Evolutionary conservation across 2,329 filamentous ascomycete genomes (phyloP).

Genomic region (Thermomyces lanuginosus): DNA sequence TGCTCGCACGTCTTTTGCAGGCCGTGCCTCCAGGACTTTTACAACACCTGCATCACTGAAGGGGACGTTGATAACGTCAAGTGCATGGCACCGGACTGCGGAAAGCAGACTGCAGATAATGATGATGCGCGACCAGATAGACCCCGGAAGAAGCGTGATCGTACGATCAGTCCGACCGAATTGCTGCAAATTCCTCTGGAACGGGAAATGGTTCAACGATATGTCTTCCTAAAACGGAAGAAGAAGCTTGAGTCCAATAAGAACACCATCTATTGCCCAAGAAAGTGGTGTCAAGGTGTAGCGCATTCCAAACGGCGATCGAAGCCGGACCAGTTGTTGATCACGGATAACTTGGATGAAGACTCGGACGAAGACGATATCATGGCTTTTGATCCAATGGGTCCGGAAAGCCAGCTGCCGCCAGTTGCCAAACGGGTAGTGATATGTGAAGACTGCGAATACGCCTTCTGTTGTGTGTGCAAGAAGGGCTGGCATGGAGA

Average conservation of each 20-base stretch:
- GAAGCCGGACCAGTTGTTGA: constrained; percentile 51
- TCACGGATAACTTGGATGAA: constrained; percentile 32
- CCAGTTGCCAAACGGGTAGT: constrained; percentile 50
- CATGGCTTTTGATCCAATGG: constrained; percentile 26
- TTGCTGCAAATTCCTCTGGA: constrained; percentile 59
- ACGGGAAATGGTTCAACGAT: constrained; percentile 62
- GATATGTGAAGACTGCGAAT: constrained; percentile 75
- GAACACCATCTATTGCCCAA: constrained; percentile 79
- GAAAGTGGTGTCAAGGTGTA: constrained; percentile 81
- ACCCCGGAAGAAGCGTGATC: constrained; percentile 45
- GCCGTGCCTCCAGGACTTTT: constrained; percentile 76
- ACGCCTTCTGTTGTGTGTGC: constrained; percentile 72
- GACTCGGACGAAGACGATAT: constrained; percentile 34
- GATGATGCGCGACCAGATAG: constrained; percentile 11
- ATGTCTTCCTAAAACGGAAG: constrained; percentile 81
- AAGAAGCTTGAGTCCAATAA: constrained; percentile 83
- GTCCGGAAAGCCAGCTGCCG: constrained; percentile 26
- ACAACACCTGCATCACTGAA: constrained; percentile 71
- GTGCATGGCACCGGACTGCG: constrained; percentile 66
- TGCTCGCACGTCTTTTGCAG: constrained; percentile 88
- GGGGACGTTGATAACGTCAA: constrained; percentile 65
- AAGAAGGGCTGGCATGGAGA: constrained; percentile 85
- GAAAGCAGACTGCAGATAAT: constrained; percentile 28
- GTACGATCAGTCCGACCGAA: constrained; percentile 64
- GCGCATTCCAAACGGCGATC: constrained; percentile 59